These are phyloP conservation scores for Pleoardoris graminearum DNA, from an alignment of 2,329 filamentous ascomycete species.

Conservation along the genomic window DNA sequence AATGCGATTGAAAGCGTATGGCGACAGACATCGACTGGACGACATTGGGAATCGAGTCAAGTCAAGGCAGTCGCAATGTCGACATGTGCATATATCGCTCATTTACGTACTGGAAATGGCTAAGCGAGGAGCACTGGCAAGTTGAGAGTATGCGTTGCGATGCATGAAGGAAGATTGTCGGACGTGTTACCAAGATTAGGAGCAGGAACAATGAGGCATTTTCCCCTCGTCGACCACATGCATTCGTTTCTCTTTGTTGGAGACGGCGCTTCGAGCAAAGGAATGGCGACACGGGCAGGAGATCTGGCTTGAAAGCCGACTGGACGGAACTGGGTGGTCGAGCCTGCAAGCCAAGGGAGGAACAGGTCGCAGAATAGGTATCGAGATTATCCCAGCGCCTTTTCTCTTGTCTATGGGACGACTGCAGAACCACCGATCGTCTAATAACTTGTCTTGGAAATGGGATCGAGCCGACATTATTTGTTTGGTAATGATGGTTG, in stretches of 20 bases:
- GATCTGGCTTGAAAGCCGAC: not conserved
- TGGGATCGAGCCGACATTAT: no score
- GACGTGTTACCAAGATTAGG: not conserved
- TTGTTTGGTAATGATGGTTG: no score
- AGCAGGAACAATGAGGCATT: constrained; percentile 2
- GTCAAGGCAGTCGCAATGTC: not conserved
- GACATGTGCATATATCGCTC: constrained; percentile 2
- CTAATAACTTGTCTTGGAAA: no score
- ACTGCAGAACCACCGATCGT: no score
- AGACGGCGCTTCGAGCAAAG: not conserved
- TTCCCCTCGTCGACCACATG: not conserved
- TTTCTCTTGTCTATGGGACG: no score
- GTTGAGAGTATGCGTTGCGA: not conserved
- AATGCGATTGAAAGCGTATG: not conserved
- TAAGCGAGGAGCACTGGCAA: not conserved
- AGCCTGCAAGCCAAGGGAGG: no score
- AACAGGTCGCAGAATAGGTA: not conserved
- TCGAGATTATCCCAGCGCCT: not conserved
- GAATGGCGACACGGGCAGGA: not conserved
- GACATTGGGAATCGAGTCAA: not conserved
- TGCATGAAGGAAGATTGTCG: not conserved
- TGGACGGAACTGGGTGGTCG: no score
- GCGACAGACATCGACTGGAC: not conserved
- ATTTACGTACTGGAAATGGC: constrained; percentile 2
- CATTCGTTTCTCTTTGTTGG: not conserved